Percentiles rank a stretch among this genome's conserved stretches.
phyloP scores from a whole-genome alignment of 2,329 filamentous ascomycete species.

The Sarocladiaceae sp. region DNA sequence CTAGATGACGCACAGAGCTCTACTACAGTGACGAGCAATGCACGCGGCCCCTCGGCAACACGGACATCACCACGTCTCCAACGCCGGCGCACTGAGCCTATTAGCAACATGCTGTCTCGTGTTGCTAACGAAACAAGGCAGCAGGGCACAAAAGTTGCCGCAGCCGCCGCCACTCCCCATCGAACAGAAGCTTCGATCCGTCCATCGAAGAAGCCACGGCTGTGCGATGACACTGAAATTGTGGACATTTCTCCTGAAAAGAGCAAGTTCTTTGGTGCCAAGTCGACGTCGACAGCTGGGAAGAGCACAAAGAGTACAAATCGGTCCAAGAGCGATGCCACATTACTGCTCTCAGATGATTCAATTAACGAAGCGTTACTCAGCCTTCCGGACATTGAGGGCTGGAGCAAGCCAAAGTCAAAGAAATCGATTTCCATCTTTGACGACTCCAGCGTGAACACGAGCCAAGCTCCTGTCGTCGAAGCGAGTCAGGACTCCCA shows the following conservation, averaged over 20 bases:
- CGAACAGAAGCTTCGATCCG: slow-evolving; percentile 22
- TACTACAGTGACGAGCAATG: slow-evolving; percentile 12
- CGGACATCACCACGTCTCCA: slow-evolving; percentile 33
- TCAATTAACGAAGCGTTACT: slow-evolving; percentile 49
- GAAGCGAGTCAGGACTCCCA: slow-evolving; percentile 10
- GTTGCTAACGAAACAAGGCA: slow-evolving; percentile 17
- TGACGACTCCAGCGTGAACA: slow-evolving; percentile 30
- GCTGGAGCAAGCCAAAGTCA: slow-evolving; percentile 34
- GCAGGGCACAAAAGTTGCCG: slow-evolving; percentile 11
- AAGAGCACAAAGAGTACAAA: slow-evolving; percentile 19
- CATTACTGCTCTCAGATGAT: slow-evolving; percentile 47
- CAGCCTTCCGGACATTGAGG: slow-evolving; percentile 45
- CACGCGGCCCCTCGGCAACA: slow-evolving; percentile 11
- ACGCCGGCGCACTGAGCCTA: slow-evolving; percentile 47
- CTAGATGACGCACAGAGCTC: slow-evolving; percentile 30
- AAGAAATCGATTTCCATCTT: slow-evolving; percentile 38
- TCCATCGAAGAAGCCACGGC: slow-evolving; percentile 51
- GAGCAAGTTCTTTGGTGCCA: slow-evolving; percentile 48
- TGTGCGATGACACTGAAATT: slow-evolving; percentile 39
- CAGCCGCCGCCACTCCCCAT: slow-evolving; percentile 13
- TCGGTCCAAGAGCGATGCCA: slow-evolving; percentile 31
- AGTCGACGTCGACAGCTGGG: slow-evolving; percentile 1
- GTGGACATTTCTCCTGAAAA: slow-evolving; percentile 31
- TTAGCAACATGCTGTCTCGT: slow-evolving; percentile 35
- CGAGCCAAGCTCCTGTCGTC: background rate